Conservation (phyloP, 108 stramenopile species). For the Nannochloropsis salina region DNA sequence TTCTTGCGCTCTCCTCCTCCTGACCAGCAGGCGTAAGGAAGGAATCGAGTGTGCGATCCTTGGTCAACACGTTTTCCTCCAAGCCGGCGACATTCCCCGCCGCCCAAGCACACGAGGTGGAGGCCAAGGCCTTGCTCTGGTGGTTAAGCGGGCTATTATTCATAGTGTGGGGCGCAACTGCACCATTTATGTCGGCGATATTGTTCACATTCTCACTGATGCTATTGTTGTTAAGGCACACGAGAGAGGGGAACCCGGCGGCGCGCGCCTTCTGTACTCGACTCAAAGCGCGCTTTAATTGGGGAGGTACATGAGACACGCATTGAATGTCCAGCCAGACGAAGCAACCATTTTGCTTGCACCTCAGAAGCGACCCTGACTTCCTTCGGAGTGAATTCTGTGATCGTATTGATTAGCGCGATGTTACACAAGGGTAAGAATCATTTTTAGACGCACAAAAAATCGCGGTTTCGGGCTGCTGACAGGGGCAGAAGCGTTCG, state of each 20-base stretch:
- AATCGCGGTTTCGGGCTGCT: too few relatives aligned
- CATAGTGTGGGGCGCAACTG: background rate
- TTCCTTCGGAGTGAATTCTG: background rate
- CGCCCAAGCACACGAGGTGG: background rate
- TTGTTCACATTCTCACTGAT: too few relatives aligned
- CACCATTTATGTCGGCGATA: too few relatives aligned
- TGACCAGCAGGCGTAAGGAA: background rate
- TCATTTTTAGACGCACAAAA: too few relatives aligned
- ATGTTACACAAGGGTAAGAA: too few relatives aligned
- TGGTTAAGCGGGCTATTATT: background rate
- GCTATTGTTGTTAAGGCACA: too few relatives aligned
- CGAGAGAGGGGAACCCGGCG: background rate
- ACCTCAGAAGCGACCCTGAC: background rate
- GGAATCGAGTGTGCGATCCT: background rate
- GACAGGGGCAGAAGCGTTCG: too few relatives aligned
- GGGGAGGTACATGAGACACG: background rate
- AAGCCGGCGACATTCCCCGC: background rate
- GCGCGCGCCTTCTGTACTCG: background rate
- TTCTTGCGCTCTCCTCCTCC: background rate
- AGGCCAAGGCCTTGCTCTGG: conserved; percentile 16
- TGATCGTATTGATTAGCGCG: background rate
- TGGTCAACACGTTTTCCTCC: background rate
- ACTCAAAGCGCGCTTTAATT: background rate
- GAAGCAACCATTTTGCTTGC: background rate
- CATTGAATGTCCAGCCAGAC: conserved; percentile 5